Base-by-base conservation (phyloP, 805 yeast species). In the Saccharomycopsis guyanensis region DNA sequence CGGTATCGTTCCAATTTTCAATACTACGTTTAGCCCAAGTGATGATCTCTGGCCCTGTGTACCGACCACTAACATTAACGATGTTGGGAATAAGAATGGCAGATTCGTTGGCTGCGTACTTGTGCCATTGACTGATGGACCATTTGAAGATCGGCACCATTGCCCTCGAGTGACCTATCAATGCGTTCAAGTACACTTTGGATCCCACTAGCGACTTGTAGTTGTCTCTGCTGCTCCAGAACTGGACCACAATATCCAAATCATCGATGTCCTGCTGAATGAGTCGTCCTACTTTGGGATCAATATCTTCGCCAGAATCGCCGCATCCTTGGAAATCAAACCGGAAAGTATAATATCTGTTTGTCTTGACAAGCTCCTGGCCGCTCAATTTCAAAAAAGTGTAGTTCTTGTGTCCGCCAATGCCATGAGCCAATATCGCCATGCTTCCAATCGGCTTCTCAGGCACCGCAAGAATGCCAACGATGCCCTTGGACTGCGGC, bases 281-380 rank as follows among this genome's bases (percentile, higher is more conserved):
- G 0, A 72, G 64, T 43, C 96, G 69, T 0, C 89, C 91, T 1
- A 43, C 40, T 1, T 32, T 43, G 0, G 49, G 49, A 32, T 58
- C 60, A 13, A 34, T 25, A 4, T 38, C 41, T 3, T 7, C 23
- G 20, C 75, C 81, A 2, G 95, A 85, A 47, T 74, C 77, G 1
- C 97, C 97, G 61, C 93, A 82, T 4, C 82, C 84, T 46, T 96
- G 70, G 57, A 89, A 88, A 62, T 89, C 97, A 54, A 88, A 79
- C 53, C 97, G 67, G 42, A 86, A 69, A 3, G 82, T 74, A 57
- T 71, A 77, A 46, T 77, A 66, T 0, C 94, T 95, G 49, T 73
- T 59, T 13, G 72, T 71, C 1, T 65, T 59, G 0, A 88, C 79
- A 45, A 89, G 60, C 22, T 62, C 64, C 23, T 73, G 72, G 0